phyloP scores from a whole-genome alignment of 2,329 filamentous ascomycete genomes.

The Penicillium sp. region DNA sequence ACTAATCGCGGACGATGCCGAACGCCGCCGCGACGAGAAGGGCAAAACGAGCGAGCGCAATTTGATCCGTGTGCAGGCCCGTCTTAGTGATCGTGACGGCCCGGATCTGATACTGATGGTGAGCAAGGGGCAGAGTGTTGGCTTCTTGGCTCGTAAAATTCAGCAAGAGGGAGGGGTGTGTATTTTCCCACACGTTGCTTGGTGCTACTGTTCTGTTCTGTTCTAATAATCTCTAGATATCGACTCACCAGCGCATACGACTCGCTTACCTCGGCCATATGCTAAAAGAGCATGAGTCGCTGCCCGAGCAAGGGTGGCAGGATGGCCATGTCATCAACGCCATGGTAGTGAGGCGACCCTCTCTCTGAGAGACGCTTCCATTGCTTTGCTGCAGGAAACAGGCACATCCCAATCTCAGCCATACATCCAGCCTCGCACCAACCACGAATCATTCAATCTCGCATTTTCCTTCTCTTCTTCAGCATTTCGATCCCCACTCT shows the following conservation, averaged over 20 bases:
- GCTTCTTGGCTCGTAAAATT: slow-evolving; percentile 61
- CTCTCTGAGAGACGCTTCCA: slow-evolving; percentile 1
- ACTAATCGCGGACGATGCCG: slow-evolving; percentile 36
- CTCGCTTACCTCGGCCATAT: slow-evolving; percentile 80
- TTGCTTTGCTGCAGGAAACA: not conserved
- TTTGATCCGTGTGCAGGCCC: slow-evolving; percentile 57
- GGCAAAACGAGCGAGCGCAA: slow-evolving; percentile 59
- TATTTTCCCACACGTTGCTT: slow-evolving; percentile 47
- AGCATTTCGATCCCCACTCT: slow-evolving; percentile 19
- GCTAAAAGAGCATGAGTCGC: slow-evolving; percentile 64
- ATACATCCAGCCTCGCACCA: not conserved
- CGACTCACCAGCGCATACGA: slow-evolving; percentile 59
- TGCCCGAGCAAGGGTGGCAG: slow-evolving; percentile 72
- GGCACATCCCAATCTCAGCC: not conserved
- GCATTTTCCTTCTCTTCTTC: not conserved
- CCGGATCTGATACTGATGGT: slow-evolving; percentile 62
- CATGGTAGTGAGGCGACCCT: slow-evolving; percentile 53
- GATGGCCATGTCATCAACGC: slow-evolving; percentile 74
- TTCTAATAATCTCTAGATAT: slow-evolving; percentile 49
- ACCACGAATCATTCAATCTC: not conserved
- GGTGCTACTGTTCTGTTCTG: not conserved
- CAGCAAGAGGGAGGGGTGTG: slow-evolving; percentile 64
- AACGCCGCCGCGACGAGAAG: slow-evolving; percentile 55
- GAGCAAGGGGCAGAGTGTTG: slow-evolving; percentile 62
- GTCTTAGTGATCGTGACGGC: slow-evolving; percentile 63